Evolutionary conservation across 192 early-diverging fungal species (phyloP).

Genomic region (Podila clonocystis): DNA sequence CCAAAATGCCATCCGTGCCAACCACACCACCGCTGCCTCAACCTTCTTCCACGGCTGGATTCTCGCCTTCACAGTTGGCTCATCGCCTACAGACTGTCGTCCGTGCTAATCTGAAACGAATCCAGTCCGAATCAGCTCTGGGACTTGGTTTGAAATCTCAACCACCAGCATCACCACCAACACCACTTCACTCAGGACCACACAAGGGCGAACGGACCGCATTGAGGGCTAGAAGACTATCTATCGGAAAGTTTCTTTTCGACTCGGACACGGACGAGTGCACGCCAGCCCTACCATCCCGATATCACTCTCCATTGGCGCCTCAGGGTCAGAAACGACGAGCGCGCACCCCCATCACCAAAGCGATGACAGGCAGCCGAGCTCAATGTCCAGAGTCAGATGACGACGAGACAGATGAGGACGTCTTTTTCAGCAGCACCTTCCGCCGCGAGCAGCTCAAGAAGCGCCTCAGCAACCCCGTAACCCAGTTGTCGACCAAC

Average conservation of each 20-base stretch:
- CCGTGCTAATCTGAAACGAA: constrained; percentile 14
- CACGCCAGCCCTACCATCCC: neutral
- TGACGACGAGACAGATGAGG: constrained; percentile 45
- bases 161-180: neutral
- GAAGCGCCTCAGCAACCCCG: constrained; percentile 10
- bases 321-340: constrained; percentile 42
- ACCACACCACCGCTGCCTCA: neutral
- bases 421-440: constrained; percentile 17
- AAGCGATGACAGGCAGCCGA: neutral
- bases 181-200: neutral
- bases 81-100: constrained; percentile 30
- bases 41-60: neutral
- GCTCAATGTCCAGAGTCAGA: neutral
- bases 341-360: constrained; percentile 1
- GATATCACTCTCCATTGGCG: constrained; percentile 4
- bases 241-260: constrained; percentile 34
- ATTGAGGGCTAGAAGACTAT: constrained; percentile 39
- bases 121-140: constrained; percentile 25
- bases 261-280: constrained; percentile 43
- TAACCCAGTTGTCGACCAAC: neutral
- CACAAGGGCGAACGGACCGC: constrained; percentile 4
- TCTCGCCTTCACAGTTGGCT: constrained; percentile 18
- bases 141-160: neutral
- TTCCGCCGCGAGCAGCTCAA: constrained; percentile 7
- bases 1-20: neutral